Evolutionary conservation across 352 stramenopile species (phyloP), one percentile per base, ranked within the genome.

Genomic region (Detonula confervacea): DNA sequence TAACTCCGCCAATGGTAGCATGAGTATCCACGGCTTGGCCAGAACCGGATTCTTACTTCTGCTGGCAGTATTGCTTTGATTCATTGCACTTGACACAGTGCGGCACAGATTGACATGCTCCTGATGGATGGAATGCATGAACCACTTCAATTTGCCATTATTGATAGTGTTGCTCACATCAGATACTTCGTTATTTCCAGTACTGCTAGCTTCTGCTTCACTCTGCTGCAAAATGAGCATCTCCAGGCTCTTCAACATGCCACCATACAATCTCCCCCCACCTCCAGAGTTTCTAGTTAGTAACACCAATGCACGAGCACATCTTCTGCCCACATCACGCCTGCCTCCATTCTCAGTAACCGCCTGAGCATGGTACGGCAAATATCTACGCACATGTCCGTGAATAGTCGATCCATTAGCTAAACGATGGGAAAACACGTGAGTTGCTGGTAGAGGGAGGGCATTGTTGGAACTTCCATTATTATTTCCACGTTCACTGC

Each of bases 371-470:
- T 56, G 33, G 12, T 25, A 60, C 24, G 68, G 63, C 2, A 84
- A 39, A 60, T 87, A 87, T 37, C 60, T 37, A 24, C 76, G 49
- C 12, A 81, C 69, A 52, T 87, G 80, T 3, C 80, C 68, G 60
- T 87, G 63, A 5, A 87, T 18, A 4, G 54, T 39, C 4, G 37
- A 25, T 57, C 74, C 74, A 64, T 75, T 65, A 1, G 33, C 20
- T 33, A 87, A 60, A 4, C 65, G 72, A 18, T 81, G 47, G 18
- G 74, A 71, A 52, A 87, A 87, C 2, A 52, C 59, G 60, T 86
- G 78, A 52, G 71, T 59, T 7, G 68, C 65, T 18, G 65, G 59
- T 11, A 77, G 18, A 0, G 18, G 12, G 29, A 39, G 30, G 39
- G n/a, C n/a, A n/a, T n/a, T n/a, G n/a, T n/a, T n/a, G n/a, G n/a